These are phyloP conservation scores for Diaporthe australafricana DNA, from an alignment of 2,329 filamentous ascomycete species.

Conservation along the genomic window DNA sequence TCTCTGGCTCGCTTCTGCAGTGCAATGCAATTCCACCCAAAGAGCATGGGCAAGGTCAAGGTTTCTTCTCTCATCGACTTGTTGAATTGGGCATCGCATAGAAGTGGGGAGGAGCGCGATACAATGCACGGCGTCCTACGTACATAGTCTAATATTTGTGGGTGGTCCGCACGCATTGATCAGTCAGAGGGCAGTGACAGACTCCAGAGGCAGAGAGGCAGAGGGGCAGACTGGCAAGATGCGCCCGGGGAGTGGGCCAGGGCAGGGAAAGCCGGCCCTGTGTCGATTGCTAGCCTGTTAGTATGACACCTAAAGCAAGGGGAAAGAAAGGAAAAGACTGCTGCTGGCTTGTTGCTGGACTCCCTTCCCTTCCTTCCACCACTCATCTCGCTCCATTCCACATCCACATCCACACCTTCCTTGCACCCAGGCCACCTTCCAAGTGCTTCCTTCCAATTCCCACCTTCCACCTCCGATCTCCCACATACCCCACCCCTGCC, in stretches of 20 bases:
- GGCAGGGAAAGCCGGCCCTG: too few relatives aligned
- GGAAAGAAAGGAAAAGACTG: neutral
- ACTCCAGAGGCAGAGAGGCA: neutral
- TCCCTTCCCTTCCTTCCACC: neutral
- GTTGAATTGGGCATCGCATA: slow-evolving; percentile 20
- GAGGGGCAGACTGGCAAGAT: too few relatives aligned
- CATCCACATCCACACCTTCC: neutral
- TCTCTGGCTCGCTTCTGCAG: slow-evolving; percentile 10
- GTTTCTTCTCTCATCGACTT: neutral
- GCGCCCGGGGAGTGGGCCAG: too few relatives aligned
- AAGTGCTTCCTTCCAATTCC: too few relatives aligned
- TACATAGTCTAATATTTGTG: neutral
- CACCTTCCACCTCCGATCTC: too few relatives aligned
- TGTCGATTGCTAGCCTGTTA: neutral
- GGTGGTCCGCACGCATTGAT: neutral
- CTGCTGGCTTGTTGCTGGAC: too few relatives aligned
- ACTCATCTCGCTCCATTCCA: slow-evolving; percentile 11
- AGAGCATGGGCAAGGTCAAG: slow-evolving; percentile 20
- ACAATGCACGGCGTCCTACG: neutral
- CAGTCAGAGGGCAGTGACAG: neutral
- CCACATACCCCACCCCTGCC: neutral
- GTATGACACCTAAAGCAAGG: neutral
- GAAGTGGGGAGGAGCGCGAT: slow-evolving; percentile 8
- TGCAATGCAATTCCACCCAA: neutral
- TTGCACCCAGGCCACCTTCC: too few relatives aligned